Base-by-base conservation (phyloP, 2,329 filamentous ascomycete genomes). In the Neonectria punicea region DNA sequence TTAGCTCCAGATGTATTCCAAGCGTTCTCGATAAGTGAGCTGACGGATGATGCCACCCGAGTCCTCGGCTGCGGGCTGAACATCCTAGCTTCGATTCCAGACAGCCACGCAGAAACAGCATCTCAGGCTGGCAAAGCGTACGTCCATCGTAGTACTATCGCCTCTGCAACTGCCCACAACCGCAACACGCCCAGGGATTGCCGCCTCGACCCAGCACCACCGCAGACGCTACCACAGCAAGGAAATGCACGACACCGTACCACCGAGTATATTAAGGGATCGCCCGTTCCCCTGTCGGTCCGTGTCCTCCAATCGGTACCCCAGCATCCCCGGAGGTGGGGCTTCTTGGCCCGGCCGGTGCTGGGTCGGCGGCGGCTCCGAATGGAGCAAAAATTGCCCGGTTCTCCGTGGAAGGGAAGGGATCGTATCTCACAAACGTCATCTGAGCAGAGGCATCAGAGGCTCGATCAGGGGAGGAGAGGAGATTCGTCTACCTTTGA, bases 301-400 rank as follows among this genome's bases (percentile, higher is more conserved):
- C 34, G 44, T 43, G 13, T 30, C 58, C 18, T 39, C 36, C 41
- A 36, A 49, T 49, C 22, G 46, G 14, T 30, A 18, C 5, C 14
- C 46, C 22, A 14, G 3, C 14, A 6, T 13, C 46, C 46, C 46
- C 18, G 50, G 11, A 36, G 32, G 50, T 34, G 30, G 50, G 20
- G 28, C 18, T 1, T 16, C 46, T 49, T 16, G n/a, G 49, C 54
- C 62, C 65, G 49, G 58, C 46, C 54, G 28, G 20, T 22, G 32
- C 62, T 63, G 58, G 49, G 58, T 39, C 54, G 36, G 16, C 10
- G 39, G 58, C 62, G 58, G 58, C 50, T 53, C 44, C 36, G 53
- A 58, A 59, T 66, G 46, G 55, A 63, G 58, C 58, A 8, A 66
- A 61, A 58, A 58, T 10, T n/a, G 30, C 8, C 5, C 22, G 16